Conservation (phyloP, 2,329 filamentous ascomycete species). For the Colletotrichum somersetense region DNA sequence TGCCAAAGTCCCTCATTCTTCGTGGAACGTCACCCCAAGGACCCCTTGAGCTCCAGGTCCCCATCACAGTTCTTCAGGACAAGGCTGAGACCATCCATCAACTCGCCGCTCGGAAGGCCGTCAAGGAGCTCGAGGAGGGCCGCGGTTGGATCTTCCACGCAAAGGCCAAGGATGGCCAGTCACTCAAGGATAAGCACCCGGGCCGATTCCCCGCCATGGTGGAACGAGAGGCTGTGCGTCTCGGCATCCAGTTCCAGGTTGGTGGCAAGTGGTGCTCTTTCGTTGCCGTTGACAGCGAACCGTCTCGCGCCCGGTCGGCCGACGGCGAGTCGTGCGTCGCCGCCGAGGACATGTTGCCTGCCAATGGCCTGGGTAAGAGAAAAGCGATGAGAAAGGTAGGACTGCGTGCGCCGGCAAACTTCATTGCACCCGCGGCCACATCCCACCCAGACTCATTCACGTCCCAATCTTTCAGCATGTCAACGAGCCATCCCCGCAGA, state of each 20-base stretch:
- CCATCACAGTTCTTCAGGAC: conserved; percentile 63
- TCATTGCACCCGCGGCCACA: neutral
- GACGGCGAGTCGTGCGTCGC: neutral
- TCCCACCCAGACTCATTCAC: neutral
- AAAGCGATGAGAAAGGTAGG: neutral
- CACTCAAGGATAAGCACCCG: conserved; percentile 60
- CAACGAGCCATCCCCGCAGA: no score
- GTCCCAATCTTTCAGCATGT: no score
- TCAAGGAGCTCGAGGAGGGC: conserved; percentile 77
- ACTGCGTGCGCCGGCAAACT: neutral
- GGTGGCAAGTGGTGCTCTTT: conserved; percentile 80
- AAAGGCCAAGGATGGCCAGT: conserved; percentile 60
- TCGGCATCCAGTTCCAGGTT: conserved; percentile 76
- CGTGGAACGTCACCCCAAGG: conserved; percentile 68
- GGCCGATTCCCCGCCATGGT: conserved; percentile 70
- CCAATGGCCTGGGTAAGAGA: accelerated
- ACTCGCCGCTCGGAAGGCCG: conserved; percentile 76
- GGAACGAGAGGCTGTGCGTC: conserved; percentile 73
- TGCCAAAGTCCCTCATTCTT: conserved; percentile 68
- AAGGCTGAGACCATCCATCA: conserved; percentile 73
- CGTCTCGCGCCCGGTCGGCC: neutral
- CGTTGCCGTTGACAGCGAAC: conserved; percentile 66
- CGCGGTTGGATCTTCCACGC: conserved; percentile 73
- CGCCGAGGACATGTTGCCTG: no score
- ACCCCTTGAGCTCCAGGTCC: conserved; percentile 73